Evolutionary conservation across 2,329 filamentous ascomycete genomes (phyloP), one percentile per base, ranked within the genome.

Genomic region (Metarhizium rileyi): DNA sequence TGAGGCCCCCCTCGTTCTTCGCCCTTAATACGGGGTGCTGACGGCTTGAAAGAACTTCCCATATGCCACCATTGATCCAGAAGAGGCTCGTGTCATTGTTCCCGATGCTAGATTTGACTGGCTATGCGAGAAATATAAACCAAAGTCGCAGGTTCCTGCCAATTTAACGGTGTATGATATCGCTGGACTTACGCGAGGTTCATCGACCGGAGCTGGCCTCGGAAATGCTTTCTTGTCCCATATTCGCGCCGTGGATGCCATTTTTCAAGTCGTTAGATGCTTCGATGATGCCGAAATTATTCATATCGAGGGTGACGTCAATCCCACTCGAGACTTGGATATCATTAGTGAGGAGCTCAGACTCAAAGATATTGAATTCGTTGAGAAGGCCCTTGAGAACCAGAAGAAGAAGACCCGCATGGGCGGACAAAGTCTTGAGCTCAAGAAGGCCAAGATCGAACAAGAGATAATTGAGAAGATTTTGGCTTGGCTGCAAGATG

Each of bases 271-370:
- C 42, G 90, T 96, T 35, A 84, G 90, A 62, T 95, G 87, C 74
- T 96, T 98, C 72, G 94, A 98, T 66, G 93, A 98, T 76, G 93
- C 91, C 52, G 93, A 98, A 73, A 98, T 98, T 63, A 97, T 96
- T 62, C 93, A 98, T 79, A 90, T 98, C 57, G 94, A 98, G 77
- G 94, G 93, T 67, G 93, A 98, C 63, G 94, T 98, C 61, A 87
- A 98, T 72, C 94, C 93, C 30, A 81, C 87, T 53, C 85, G 93
- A 65, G 93, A 98, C 76, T 72, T 98, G 59, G 87, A 89, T 64
- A 98, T 98, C 69, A 97, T 98, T 72, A 89, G 84, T 68, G 90
- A 97, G 66, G 93, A 98, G 74, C 76, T 98, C 64, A 84, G 91
- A 55, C 84, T 96, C 69, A 98, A 98, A 77, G 93, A 98, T 71